Evolutionary conservation across 441 rosid genomes (phyloP), one percentile per base, ranked within the genome.

Genomic region (Raphanus hybrid): DNA sequence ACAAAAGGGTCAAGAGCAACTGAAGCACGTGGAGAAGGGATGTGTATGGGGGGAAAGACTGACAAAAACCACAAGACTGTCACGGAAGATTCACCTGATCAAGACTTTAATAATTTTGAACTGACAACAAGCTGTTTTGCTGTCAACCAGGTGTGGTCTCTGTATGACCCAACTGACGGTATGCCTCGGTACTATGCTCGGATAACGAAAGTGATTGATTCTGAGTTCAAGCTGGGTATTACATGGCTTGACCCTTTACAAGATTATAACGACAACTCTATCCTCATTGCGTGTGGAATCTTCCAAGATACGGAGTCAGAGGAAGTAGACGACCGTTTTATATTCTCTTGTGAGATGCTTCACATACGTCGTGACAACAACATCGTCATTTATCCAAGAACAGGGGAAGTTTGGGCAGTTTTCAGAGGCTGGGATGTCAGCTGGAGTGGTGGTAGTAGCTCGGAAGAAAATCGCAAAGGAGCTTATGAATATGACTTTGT

Each of bases 341-440:
- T 85, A 87, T 93, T 96, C 70, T 96, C 98, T 75, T 92, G 89
- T 67, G 60, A 70, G 83, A 65, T 92, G 69, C 11, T 50, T 82
- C 75, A 75, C 76, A 18, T 71, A 63, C 48, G 54, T 71, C 66
- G 29, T 23, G 64, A 76, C 71, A 69, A 64, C 64, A 37, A 32
- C 35, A 84, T 82, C 54, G 73, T 73, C 52, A 85, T 96, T 80
- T 85, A 82, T 82, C 98, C 99, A 16, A 83, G 77, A 70, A 77
- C 77, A 63, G 97, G 99, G 52, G 93, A 93, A 82, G 84, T 85
- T 16, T 93, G 98, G 97, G 99, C 95, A 64, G 61, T 93, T 74
- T 90, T 89, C 79, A 91, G 86, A 84, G 73, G 89, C 80, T 96
- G 98, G 97, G 78, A 85, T 84, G 71, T 85, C 18, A 82, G 80